A percentile compares a stretch with the other conserved stretches of the same genome.
These are phyloP conservation scores for Coniochaeta hoffmannii DNA, from an alignment of 2,329 filamentous ascomycete genomes.

Conservation along the genomic window DNA sequence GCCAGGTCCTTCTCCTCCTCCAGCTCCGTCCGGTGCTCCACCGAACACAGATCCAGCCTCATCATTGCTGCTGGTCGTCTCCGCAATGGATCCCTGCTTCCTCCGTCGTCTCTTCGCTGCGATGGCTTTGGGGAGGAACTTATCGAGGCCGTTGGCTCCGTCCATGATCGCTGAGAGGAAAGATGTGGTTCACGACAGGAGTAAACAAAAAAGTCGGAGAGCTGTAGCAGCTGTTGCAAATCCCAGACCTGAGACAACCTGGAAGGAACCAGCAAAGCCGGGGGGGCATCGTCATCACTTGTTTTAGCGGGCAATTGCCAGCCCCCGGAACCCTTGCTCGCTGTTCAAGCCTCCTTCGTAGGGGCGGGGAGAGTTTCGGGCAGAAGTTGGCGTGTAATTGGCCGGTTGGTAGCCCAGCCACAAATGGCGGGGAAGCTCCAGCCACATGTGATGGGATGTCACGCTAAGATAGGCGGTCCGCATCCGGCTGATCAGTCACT, in stretches of 20 bases:
- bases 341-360: no score
- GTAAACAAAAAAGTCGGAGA: not conserved
- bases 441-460: not conserved
- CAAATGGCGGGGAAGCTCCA: not conserved
- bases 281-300: not conserved
- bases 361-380: not conserved
- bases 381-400: not conserved
- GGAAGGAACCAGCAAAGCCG: not conserved
- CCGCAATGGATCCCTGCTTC: slow-evolving; percentile 36
- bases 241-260: not conserved
- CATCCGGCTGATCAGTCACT: not conserved
- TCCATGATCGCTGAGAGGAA: slow-evolving; percentile 12
- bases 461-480: not conserved
- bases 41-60: slow-evolving; percentile 1
- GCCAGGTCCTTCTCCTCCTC: not conserved
- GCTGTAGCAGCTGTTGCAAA: not conserved
- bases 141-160: slow-evolving; percentile 34
- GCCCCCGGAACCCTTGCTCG: not conserved
- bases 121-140: slow-evolving; percentile 46
- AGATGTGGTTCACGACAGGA: not conserved
- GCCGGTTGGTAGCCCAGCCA: not conserved
- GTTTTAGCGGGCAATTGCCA: not conserved
- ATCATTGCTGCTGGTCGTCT: slow-evolving; percentile 19
- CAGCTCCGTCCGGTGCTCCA: not conserved
- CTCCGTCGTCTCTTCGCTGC: slow-evolving; percentile 39